Percentiles rank a stretch among this genome's conserved stretches.
These are phyloP conservation scores for Dactylellina leptospora DNA, from an alignment of 2,329 filamentous ascomycete species.

Conservation along the genomic window DNA sequence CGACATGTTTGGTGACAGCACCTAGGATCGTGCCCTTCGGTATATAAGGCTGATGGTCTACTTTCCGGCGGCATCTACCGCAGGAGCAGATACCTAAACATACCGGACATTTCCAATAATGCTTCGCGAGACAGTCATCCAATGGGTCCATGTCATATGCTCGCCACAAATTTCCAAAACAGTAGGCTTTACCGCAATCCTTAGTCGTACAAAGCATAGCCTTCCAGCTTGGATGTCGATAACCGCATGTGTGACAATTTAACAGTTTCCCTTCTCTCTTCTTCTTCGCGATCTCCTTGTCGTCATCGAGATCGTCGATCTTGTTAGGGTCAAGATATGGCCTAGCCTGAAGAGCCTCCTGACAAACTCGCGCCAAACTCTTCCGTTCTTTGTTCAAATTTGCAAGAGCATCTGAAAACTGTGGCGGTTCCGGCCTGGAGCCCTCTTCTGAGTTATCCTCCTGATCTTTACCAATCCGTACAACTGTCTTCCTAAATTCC, in stretches of 20 bases:
- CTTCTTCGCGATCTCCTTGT: constrained; percentile 61
- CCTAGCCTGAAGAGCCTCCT: constrained; percentile 80
- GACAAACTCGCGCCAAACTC: constrained; percentile 89
- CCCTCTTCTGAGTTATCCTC: constrained; percentile 64
- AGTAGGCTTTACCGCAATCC: constrained; percentile 79
- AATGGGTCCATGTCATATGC: constrained; percentile 88
- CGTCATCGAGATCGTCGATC: constrained; percentile 68
- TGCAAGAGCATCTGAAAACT: constrained; percentile 74
- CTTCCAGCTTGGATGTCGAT: constrained; percentile 83
- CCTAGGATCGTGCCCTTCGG: constrained; percentile 88
- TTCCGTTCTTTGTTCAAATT: constrained; percentile 71
- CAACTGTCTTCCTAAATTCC: constrained; percentile 79
- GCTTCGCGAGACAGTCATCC: constrained; percentile 76
- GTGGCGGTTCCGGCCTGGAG: constrained; percentile 73
- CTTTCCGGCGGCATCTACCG: constrained; percentile 74
- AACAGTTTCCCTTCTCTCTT: constrained; percentile 66
- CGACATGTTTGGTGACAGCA: constrained; percentile 87
- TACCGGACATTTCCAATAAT: constrained; percentile 86
- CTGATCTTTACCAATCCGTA: constrained; percentile 74
- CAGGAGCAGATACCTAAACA: constrained; percentile 89
- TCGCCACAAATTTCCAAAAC: constrained; percentile 90
- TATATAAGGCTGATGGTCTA: constrained; percentile 78
- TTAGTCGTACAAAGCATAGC: constrained; percentile 78
- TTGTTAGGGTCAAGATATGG: constrained; percentile 67
- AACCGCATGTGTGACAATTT: constrained; percentile 82